phyloP scores from a whole-genome alignment of 2,329 filamentous ascomycete species.

The Alternaria angustiovoidea region DNA sequence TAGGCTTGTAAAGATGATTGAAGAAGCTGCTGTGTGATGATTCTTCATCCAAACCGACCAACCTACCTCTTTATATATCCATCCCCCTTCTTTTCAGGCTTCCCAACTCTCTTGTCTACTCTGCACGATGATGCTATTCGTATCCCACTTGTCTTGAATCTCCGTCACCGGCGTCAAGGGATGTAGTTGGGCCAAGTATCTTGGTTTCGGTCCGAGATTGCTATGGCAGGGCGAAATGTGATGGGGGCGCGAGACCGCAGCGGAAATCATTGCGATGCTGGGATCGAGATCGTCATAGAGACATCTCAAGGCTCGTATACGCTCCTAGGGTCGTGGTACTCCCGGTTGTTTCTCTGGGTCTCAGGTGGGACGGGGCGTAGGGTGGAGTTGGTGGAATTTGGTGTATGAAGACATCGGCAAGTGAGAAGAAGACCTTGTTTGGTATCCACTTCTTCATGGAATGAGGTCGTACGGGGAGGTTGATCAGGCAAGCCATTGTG shows the following conservation, averaged over 20 bases:
- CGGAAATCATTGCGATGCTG: neutral
- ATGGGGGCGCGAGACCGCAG: neutral
- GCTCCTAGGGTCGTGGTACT: rapidly evolving
- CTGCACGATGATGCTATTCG: neutral
- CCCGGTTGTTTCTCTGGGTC: neutral
- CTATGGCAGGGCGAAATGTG: neutral
- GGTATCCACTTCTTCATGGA: neutral
- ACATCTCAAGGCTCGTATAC: neutral
- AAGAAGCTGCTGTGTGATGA: neutral
- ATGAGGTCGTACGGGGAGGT: neutral
- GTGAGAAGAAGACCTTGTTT: neutral
- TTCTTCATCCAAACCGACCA: neutral
- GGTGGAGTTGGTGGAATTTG: neutral
- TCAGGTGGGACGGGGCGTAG: neutral
- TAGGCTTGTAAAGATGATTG: neutral
- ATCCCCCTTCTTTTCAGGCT: neutral
- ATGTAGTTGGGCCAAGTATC: neutral
- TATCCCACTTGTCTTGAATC: neutral
- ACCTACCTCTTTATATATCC: neutral
- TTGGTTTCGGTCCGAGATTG: neutral
- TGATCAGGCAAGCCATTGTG: neutral
- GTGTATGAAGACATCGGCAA: neutral
- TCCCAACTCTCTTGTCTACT: neutral
- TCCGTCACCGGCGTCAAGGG: neutral
- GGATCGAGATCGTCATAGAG: neutral